These are phyloP conservation scores for Cercospora sp. DNA, from an alignment of 2,329 filamentous ascomycete genomes.

Conservation along the genomic window DNA sequence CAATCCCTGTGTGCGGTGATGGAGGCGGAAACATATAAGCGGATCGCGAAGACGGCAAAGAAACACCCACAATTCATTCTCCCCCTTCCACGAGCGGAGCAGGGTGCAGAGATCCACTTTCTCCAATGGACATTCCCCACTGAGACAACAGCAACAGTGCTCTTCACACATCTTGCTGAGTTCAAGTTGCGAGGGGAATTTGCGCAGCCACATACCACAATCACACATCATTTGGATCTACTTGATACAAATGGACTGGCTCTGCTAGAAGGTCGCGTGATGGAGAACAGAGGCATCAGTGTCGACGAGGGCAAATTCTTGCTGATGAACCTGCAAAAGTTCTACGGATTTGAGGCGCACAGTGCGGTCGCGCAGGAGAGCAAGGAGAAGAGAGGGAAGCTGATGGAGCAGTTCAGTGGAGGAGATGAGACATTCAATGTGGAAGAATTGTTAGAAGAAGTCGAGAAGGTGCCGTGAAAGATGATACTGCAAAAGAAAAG, in stretches of 20 bases:
- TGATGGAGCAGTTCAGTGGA: constrained; percentile 78
- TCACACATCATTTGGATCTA: constrained; percentile 88
- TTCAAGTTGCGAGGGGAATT: constrained; percentile 90
- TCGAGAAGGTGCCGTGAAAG: constrained; percentile 65
- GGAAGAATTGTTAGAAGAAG: constrained; percentile 82
- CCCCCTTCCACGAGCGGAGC: constrained; percentile 67
- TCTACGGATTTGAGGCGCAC: constrained; percentile 69
- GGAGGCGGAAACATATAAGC: constrained; percentile 68
- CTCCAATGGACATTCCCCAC: constrained; percentile 93
- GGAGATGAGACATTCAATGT: constrained; percentile 80
- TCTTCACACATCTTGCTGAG: constrained; percentile 92
- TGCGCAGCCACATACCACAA: constrained; percentile 85
- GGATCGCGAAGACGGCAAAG: constrained; percentile 70
- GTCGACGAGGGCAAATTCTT: constrained; percentile 85
- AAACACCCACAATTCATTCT: constrained; percentile 86
- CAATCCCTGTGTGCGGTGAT: constrained; percentile 82
- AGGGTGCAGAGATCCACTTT: constrained; percentile 90
- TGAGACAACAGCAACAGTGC: constrained; percentile 58
- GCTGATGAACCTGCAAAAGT: constrained; percentile 89
- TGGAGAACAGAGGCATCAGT: constrained; percentile 72
- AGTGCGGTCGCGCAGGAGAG: constrained; percentile 66
- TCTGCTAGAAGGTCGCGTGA: constrained; percentile 79
- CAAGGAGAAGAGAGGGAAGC: constrained; percentile 65
- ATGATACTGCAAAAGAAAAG: background rate
- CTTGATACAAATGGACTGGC: constrained; percentile 73